Conservation (phyloP, 345 rosid species). For the Hevea brasiliensis region DNA sequence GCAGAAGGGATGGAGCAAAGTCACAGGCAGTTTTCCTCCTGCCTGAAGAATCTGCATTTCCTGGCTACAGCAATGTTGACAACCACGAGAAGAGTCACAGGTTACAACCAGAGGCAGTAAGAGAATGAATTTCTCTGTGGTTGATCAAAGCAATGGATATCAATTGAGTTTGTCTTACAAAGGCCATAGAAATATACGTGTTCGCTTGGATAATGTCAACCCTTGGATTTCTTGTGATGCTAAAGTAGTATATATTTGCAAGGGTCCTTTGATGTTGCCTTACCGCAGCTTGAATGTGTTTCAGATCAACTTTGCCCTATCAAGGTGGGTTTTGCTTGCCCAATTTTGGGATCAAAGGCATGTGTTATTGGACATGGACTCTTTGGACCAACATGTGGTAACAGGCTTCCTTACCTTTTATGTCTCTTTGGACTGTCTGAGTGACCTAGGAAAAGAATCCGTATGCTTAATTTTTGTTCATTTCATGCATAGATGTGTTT, state of each 20-base stretch:
- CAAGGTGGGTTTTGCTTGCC: conserved; percentile 44
- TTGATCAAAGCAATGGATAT: conserved; percentile 32
- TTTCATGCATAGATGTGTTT: background rate
- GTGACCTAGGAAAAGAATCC: conserved; percentile 2
- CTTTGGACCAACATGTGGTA: conserved; percentile 89
- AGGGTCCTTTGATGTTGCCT: conserved; percentile 86
- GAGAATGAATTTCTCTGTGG: conserved; percentile 25
- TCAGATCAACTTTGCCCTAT: conserved; percentile 61
- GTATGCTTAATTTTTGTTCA: background rate
- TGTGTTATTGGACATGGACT: conserved; percentile 87
- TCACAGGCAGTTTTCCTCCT: conserved; percentile 17
- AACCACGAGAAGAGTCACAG: conserved; percentile 27
- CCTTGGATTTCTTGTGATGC: conserved; percentile 85
- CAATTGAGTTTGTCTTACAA: conserved; percentile 36
- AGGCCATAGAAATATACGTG: conserved; percentile 50
- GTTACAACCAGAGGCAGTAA: conserved; percentile 22
- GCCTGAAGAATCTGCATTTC: conserved; percentile 35
- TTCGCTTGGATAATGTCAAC: conserved; percentile 62
- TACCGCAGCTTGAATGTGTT: conserved; percentile 61
- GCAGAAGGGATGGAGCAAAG: conserved; percentile 31
- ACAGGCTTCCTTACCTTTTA: conserved; percentile 15
- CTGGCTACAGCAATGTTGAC: conserved; percentile 27
- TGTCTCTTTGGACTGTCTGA: conserved; percentile 16
- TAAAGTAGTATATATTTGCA: conserved; percentile 63
- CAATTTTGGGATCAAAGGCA: conserved; percentile 66